Evolutionary conservation across 208 protist species (phyloP).

Genomic region (Trypanosoma conorhini): DNA sequence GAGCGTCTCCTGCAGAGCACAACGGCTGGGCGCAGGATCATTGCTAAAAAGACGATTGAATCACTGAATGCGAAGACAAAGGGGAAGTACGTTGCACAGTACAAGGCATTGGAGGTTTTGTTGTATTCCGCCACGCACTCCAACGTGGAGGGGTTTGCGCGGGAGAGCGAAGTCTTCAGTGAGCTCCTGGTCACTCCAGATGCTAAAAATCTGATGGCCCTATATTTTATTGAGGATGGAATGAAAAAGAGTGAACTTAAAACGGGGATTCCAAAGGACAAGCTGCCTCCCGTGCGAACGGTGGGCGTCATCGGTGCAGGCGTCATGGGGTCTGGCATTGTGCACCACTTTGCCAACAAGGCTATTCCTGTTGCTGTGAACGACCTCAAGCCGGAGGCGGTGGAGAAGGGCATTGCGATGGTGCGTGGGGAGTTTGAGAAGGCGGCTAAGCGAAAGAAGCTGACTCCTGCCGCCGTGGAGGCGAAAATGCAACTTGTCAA

Average conservation of each 20-base stretch:
- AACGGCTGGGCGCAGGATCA: constrained; percentile 56
- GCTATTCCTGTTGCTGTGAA: constrained; percentile 67
- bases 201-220: constrained; percentile 84
- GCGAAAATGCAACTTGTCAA: constrained; percentile 63
- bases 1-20: constrained; percentile 63
- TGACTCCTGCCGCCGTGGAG: constrained; percentile 44
- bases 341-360: constrained; percentile 83
- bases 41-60: constrained; percentile 55
- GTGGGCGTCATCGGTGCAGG: constrained; percentile 81
- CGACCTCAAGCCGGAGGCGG: constrained; percentile 68
- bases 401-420: constrained; percentile 65
- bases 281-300: constrained; percentile 40
- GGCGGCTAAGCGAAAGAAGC: constrained; percentile 62
- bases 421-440: constrained; percentile 66
- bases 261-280: constrained; percentile 70
- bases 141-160: constrained; percentile 51
- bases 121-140: constrained; percentile 71
- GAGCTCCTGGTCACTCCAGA: constrained; percentile 82
- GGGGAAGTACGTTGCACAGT: constrained; percentile 94
- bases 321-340: constrained; percentile 89
- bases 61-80: constrained; percentile 88
- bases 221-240: constrained; percentile 92
- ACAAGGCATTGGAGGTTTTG: constrained; percentile 90
- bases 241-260: constrained; percentile 89
- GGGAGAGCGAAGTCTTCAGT: constrained; percentile 79